Evolutionary conservation across 2,329 filamentous ascomycete genomes (phyloP).

Genomic region (Zymoseptoria brevis): DNA sequence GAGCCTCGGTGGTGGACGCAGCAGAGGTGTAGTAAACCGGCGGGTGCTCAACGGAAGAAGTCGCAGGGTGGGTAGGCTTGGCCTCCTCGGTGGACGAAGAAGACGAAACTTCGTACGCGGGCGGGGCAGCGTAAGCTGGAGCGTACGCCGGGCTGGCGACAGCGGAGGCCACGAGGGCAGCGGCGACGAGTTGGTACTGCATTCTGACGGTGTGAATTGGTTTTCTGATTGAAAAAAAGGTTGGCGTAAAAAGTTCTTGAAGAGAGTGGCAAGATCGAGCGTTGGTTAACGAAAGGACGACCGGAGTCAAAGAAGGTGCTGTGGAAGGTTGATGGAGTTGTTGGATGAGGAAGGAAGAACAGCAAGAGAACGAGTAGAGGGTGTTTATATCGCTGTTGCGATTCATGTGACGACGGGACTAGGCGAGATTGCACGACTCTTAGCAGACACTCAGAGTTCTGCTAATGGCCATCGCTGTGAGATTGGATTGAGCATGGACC

Average conservation of each 20-base stretch:
- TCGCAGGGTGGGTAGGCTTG: not conserved
- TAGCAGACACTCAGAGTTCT: not conserved
- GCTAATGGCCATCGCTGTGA: not conserved
- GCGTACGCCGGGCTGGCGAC: constrained; percentile 8
- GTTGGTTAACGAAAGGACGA: constrained; percentile 17
- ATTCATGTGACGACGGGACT: not conserved
- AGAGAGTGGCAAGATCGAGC: constrained; percentile 11
- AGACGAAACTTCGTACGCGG: not conserved
- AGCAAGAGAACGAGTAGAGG: not conserved
- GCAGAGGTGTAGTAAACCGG: not conserved
- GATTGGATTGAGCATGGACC: constrained; percentile 1
- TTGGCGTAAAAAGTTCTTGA: not conserved
- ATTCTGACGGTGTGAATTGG: constrained; percentile 9
- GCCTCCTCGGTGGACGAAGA: not conserved
- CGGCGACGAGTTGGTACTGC: constrained; percentile 18
- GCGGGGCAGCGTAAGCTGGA: not conserved
- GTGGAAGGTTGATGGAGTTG: constrained; percentile 2
- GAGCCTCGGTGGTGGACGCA: not conserved
- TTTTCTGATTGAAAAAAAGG: constrained; percentile 1
- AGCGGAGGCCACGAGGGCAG: constrained; percentile 15
- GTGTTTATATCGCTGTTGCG: not conserved
- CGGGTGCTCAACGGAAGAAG: not conserved
- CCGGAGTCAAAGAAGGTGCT: constrained; percentile 14
- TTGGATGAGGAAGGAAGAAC: not conserved
- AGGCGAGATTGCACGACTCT: not conserved